Percentiles rank a stretch among this genome's conserved stretches.
Evolutionary conservation across 768 basidiomycete species (phyloP).

Genomic region (Tylopilus sp.): DNA sequence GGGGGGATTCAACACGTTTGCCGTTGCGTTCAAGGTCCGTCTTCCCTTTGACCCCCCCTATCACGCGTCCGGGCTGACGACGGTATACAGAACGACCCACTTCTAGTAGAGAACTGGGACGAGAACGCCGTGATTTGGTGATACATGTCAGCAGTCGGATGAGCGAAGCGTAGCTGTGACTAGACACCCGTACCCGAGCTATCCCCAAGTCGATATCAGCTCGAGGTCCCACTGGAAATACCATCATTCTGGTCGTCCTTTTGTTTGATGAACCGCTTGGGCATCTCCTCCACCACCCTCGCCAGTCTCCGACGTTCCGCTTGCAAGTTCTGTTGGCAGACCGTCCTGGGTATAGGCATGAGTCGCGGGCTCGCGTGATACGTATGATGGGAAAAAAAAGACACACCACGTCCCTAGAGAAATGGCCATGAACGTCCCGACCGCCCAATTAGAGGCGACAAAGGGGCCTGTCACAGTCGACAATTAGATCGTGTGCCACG

Average conservation of each 20-base stretch:
- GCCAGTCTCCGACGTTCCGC: conserved; percentile 54
- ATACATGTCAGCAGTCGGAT: conserved; percentile 16
- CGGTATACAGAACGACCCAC: conserved; percentile 51
- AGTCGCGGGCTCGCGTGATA: conserved; percentile 5
- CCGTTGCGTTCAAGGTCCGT: conserved; percentile 59
- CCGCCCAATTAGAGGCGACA: conserved; percentile 75
- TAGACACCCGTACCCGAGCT: neutral
- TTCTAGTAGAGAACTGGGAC: conserved; percentile 76
- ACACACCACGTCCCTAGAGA: conserved; percentile 70
- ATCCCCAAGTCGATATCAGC: neutral
- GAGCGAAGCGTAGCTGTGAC: neutral
- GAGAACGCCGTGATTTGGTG: conserved; percentile 53
- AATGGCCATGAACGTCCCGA: conserved; percentile 67
- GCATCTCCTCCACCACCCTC: conserved; percentile 58
- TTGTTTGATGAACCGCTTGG: conserved; percentile 49
- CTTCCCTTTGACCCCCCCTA: neutral
- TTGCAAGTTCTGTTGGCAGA: conserved; percentile 55
- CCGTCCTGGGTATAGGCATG: conserved; percentile 43
- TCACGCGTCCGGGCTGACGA: neutral
- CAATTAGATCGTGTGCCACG: conserved; percentile 5
- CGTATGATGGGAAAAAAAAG: neutral
- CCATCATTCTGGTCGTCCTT: conserved; percentile 33
- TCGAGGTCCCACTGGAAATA: conserved; percentile 8
- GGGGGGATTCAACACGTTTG: conserved; percentile 73
- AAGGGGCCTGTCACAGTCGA: conserved; percentile 40